Evolutionary conservation across 257 asterid genomes (phyloP).

Genomic region (Avicennia marina): DNA sequence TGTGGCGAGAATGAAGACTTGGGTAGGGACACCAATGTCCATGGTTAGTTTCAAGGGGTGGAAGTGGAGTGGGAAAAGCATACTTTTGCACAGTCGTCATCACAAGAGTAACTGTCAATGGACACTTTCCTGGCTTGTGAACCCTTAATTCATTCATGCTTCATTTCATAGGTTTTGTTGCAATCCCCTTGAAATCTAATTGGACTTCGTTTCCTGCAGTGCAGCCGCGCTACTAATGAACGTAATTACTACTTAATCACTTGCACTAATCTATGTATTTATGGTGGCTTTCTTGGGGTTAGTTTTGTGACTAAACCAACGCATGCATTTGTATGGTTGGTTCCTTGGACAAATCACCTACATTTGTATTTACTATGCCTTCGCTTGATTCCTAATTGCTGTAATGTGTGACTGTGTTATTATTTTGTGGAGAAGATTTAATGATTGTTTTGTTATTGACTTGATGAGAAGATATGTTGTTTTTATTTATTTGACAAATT

Average conservation of each 20-base stretch:
- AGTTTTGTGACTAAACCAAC: not conserved
- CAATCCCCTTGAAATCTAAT: too few species aligned
- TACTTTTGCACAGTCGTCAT: too few species aligned
- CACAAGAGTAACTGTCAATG: conserved; percentile 25
- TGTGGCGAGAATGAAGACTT: conserved; percentile 8
- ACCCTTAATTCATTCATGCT: too few species aligned
- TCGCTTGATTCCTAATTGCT: not conserved
- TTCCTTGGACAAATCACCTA: not conserved
- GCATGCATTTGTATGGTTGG: not conserved
- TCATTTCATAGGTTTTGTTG: too few species aligned
- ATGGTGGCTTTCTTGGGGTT: not conserved
- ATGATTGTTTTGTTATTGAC: too few species aligned
- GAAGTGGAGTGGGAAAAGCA: conserved; percentile 8
- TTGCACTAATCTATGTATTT: too few species aligned
- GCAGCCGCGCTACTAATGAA: not conserved
- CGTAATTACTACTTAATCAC: not conserved
- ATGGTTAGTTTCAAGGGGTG: too few species aligned
- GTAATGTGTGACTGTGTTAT: too few species aligned
- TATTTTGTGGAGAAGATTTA: too few species aligned
- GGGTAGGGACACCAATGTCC: conserved; percentile 30
- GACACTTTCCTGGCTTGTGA: too few species aligned
- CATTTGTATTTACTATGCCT: not conserved
- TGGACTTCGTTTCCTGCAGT: not conserved
- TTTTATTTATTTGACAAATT: not conserved
- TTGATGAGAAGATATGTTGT: too few species aligned